Base-by-base conservation (phyloP, 768 basidiomycete species). In the Tricholoma furcatifolium region DNA sequence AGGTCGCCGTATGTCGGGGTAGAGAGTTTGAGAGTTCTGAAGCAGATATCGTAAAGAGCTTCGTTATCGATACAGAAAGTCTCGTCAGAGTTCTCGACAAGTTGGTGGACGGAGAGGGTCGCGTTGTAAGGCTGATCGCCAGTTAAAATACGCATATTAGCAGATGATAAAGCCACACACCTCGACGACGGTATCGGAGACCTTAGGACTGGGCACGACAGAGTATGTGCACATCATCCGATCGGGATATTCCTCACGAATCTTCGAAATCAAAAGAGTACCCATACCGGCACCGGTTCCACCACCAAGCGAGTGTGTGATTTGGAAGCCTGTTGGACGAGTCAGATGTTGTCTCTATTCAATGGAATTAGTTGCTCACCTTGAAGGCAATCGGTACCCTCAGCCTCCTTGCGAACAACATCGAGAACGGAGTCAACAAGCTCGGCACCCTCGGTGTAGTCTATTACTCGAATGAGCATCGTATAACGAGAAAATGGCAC, bases 211-310 rank as follows among this genome's bases (percentile, higher is more conserved):
- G 27, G 96, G 96, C 14, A 98, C 92, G 64, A 99, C 96, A 51
- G 97, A 98, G 80, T 96, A 99, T 56, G 97, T 98, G 71, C 92
- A 93, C 96, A 98, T 98, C 96, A 99, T 99, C 51, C 97, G 82
- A 73, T 99, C 97, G 60, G 96, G 97, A 74, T 92, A 99, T 70
- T 99, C 96, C 72, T 98, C 95, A 60, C 96, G 85, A 70, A 99
- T 97, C 79, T 99, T 99, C 61, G 95, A 98, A 70, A 99, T 97
- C 60, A 99, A 75, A 49, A 99, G 88, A 42, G 97, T 98, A 72
- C 97, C 97, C 96, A 99, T 98, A 76, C 97, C 97, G 62, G 97
- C 93, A 77, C 97, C 97, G 62, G 97, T 99, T 73, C 96, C 97
- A 76, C 97, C 97, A 77, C 97, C 95, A 59, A 96, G 84, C 23